These are phyloP conservation scores for Cornus kousa DNA, from an alignment of 148 eudicot genomes.

Conservation along the genomic window DNA sequence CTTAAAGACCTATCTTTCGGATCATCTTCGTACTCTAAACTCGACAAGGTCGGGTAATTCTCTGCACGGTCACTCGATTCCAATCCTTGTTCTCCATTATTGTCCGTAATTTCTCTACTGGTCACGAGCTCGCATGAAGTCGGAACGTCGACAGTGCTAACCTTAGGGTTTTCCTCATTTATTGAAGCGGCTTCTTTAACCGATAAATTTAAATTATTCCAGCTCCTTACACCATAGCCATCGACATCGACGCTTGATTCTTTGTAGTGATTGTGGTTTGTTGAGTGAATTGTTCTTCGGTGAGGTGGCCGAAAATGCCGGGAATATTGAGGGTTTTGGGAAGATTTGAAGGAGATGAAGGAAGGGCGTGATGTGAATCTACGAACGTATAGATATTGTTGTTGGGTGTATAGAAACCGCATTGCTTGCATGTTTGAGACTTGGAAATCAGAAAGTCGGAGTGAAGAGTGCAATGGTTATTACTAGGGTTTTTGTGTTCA, in stretches of 20 bases:
- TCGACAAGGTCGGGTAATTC: neutral
- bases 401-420: conserved; percentile 34
- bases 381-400: conserved; percentile 15
- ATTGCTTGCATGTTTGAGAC: conserved; percentile 50
- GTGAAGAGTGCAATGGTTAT: neutral
- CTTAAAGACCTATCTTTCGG: conserved; percentile 4
- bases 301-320: conserved; percentile 18
- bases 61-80: conserved; percentile 11
- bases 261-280: conserved; percentile 13
- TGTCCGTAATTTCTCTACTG: neutral
- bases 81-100: neutral
- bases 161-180: conserved; percentile 13
- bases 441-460: conserved; percentile 26
- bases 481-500: neutral
- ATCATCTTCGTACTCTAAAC: conserved; percentile 4
- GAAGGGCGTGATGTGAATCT: conserved; percentile 9
- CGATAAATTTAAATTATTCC: conserved; percentile 6
- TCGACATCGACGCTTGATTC: conserved; percentile 11
- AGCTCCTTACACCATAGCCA: neutral
- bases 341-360: neutral
- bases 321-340: conserved; percentile 31
- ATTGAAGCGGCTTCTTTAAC: neutral
- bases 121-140: conserved; percentile 24
- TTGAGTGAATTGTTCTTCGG: conserved; percentile 4
- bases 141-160: conserved; percentile 32